These are phyloP conservation scores for Cordia subcordata DNA, from an alignment of 257 asterid genomes.

Conservation along the genomic window DNA sequence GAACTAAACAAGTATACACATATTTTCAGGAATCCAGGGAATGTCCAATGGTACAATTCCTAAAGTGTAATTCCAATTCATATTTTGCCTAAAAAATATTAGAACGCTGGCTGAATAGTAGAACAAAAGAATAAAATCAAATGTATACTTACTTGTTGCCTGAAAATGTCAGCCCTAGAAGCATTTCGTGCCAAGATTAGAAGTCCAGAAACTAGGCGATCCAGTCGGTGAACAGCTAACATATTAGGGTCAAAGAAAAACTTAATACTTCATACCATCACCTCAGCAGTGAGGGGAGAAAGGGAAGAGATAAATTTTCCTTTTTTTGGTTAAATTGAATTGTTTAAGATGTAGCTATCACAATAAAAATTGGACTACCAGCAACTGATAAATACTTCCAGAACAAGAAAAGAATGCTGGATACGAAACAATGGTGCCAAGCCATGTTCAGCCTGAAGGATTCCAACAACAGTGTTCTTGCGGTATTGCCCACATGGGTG, in stretches of 20 bases:
- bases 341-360: too few relatives aligned
- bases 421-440: slow-evolving; percentile 91
- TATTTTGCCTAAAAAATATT: too few relatives aligned
- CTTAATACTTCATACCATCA: not conserved
- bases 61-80: too few relatives aligned
- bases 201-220: slow-evolving; percentile 97
- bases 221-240: slow-evolving; percentile 87
- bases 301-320: not conserved
- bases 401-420: slow-evolving; percentile 28
- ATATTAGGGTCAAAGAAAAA: slow-evolving; percentile 42
- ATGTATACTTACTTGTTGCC: slow-evolving; percentile 62
- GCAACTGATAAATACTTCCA: slow-evolving; percentile 9
- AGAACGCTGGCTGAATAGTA: too few relatives aligned
- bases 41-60: too few relatives aligned
- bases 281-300: not conserved
- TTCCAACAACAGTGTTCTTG: slow-evolving; percentile 88
- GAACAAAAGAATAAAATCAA: not conserved
- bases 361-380: too few relatives aligned
- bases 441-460: slow-evolving; percentile 93
- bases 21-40: too few relatives aligned
- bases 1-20: too few relatives aligned
- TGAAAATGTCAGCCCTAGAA: slow-evolving; percentile 75
- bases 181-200: slow-evolving; percentile 92
- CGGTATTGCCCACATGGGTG: slow-evolving; percentile 99
- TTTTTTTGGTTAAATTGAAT: not conserved